These are phyloP conservation scores for Aspergillus phoenicis DNA, from an alignment of 2,329 filamentous ascomycete species.

Conservation along the genomic window DNA sequence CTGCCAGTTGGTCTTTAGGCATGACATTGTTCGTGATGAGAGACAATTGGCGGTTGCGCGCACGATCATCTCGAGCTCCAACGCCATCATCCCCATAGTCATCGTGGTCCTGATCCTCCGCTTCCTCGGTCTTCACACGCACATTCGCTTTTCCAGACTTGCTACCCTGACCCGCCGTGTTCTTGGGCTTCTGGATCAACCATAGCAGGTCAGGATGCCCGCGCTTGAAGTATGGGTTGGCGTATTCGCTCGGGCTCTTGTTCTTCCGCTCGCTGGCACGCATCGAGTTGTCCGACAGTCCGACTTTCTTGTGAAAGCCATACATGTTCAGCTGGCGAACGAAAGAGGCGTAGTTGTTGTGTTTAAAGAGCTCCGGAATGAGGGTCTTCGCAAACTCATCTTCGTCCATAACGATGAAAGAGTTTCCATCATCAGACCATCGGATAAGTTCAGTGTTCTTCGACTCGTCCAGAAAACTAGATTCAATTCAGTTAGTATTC, in stretches of 20 bases:
- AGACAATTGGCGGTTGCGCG: slow-evolving; percentile 47
- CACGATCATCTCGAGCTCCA: slow-evolving; percentile 37
- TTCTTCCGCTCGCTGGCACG: slow-evolving; percentile 95
- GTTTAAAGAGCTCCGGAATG: slow-evolving; percentile 76
- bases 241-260: slow-evolving; percentile 98
- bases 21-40: slow-evolving; percentile 47
- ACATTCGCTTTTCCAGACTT: slow-evolving; percentile 51
- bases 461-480: slow-evolving; percentile 86
- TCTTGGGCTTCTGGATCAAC: slow-evolving; percentile 95
- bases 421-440: slow-evolving; percentile 95
- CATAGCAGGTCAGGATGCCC: slow-evolving; percentile 90
- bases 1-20: slow-evolving; percentile 71
- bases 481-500: slow-evolving; percentile 17
- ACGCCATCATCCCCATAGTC: slow-evolving; percentile 49
- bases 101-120: slow-evolving; percentile 66
- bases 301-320: slow-evolving; percentile 71
- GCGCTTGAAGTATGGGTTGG: slow-evolving; percentile 92
- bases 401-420: slow-evolving; percentile 94
- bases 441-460: slow-evolving; percentile 94
- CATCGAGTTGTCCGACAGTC: slow-evolving; percentile 95
- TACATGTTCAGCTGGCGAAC: slow-evolving; percentile 72
- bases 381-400: slow-evolving; percentile 79
- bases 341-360: slow-evolving; percentile 78
- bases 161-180: slow-evolving; percentile 58
- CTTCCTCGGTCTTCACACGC: slow-evolving; percentile 58